These are phyloP conservation scores for Pythium aquatile DNA, from an alignment of 352 stramenopile species.

Conservation along the genomic window DNA sequence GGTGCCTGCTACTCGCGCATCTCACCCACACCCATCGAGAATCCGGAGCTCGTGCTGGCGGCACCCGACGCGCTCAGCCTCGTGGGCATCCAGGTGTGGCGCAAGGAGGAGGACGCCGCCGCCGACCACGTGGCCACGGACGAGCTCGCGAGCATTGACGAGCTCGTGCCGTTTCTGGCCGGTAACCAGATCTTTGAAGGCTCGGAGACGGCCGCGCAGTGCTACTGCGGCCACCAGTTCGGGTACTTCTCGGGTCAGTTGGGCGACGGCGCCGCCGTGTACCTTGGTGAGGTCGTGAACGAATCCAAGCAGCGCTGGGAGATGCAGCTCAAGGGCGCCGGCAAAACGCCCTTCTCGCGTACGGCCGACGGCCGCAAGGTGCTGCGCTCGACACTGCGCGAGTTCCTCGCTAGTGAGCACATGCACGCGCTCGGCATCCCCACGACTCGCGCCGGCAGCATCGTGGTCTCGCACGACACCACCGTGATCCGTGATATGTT, in stretches of 20 bases:
- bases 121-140: slow-evolving; percentile 25
- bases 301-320: slow-evolving; percentile 75
- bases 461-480: slow-evolving; percentile 70
- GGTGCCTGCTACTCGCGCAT: slow-evolving; percentile 68
- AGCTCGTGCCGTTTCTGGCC: slow-evolving; percentile 54
- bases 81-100: slow-evolving; percentile 50
- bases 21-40: slow-evolving; percentile 52
- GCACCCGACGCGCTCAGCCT: slow-evolving; percentile 55
- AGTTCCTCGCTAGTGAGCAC: slow-evolving; percentile 96
- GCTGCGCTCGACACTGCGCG: slow-evolving; percentile 91
- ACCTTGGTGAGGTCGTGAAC: slow-evolving; percentile 80
- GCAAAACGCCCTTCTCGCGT: slow-evolving; percentile 94
- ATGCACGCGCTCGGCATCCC: slow-evolving; percentile 94
- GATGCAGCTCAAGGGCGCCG: slow-evolving; percentile 96
- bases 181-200: slow-evolving; percentile 76
- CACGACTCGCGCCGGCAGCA: slow-evolving; percentile 90
- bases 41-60: slow-evolving; percentile 55
- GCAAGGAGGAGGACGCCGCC: slow-evolving; percentile 9
- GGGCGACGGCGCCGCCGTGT: slow-evolving; percentile 88
- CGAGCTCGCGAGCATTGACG: slow-evolving; percentile 36
- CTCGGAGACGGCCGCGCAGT: slow-evolving; percentile 81
- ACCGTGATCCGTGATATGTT: slow-evolving; percentile 85
- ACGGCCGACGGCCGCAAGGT: slow-evolving; percentile 93
- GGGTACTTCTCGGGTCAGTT: slow-evolving; percentile 91
- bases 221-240: slow-evolving; percentile 92